Evolutionary conservation across 2,329 filamentous ascomycete genomes (phyloP).

Genomic region (Exophiala spinifera): DNA sequence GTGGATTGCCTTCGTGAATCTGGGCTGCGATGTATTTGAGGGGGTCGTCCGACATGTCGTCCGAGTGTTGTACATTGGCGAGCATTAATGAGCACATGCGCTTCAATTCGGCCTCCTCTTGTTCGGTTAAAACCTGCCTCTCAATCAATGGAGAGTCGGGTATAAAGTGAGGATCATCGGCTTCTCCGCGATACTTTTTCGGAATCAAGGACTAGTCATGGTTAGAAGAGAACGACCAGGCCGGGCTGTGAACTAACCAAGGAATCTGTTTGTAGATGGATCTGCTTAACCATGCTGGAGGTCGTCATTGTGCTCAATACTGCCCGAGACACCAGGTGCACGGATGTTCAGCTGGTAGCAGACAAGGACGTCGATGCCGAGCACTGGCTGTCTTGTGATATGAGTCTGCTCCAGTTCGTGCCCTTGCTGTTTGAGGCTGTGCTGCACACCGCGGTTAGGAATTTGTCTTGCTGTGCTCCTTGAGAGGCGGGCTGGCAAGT

Average conservation of each 20-base stretch:
- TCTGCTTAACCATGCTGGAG: background rate
- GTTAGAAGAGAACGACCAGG: background rate
- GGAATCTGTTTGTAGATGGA: slow-evolving; percentile 6
- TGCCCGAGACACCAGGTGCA: background rate
- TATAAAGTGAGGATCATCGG: slow-evolving; percentile 32
- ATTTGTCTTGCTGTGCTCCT: background rate
- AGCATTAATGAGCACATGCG: slow-evolving; percentile 34
- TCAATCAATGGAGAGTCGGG: slow-evolving; percentile 35
- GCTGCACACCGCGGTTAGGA: background rate
- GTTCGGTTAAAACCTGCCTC: slow-evolving; percentile 34
- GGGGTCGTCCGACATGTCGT: slow-evolving; percentile 28
- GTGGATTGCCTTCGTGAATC: slow-evolving; percentile 33
- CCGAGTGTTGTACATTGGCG: slow-evolving; percentile 28
- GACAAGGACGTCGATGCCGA: background rate
- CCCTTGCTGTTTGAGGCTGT: background rate
- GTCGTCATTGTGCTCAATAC: background rate
- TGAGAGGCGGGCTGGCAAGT: background rate
- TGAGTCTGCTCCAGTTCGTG: background rate
- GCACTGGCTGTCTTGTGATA: background rate
- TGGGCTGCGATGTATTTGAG: slow-evolving; percentile 32
- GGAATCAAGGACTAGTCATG: slow-evolving; percentile 11
- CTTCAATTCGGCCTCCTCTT: slow-evolving; percentile 37
- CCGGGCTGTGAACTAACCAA: slow-evolving; percentile 5
- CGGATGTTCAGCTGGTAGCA: background rate
- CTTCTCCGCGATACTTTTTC: slow-evolving; percentile 38